Evolutionary conservation across 176 grass and related monocot species (phyloP).

Genomic region (Musa beccarii): DNA sequence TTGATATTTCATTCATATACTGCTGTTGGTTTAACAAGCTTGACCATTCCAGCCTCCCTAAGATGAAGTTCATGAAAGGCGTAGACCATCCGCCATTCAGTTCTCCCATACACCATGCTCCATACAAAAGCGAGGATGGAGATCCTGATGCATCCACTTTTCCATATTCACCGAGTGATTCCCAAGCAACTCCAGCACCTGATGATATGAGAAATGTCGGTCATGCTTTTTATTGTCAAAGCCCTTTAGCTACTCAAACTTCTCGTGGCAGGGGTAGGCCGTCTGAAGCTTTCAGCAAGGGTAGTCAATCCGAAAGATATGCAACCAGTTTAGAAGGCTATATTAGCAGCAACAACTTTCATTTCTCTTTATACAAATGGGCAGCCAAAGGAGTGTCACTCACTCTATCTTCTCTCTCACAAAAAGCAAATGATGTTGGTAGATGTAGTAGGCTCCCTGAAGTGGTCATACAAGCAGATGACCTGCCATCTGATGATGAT

Average conservation of each 20-base stretch:
- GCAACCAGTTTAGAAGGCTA: conserved; percentile 38
- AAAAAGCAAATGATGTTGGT: conserved; percentile 35
- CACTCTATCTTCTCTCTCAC: conserved; percentile 34
- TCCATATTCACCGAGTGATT: conserved; percentile 53
- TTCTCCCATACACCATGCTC: conserved; percentile 27
- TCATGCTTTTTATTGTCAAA: conserved; percentile 36
- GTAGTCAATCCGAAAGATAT: conserved; percentile 39
- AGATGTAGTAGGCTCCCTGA: conserved; percentile 49
- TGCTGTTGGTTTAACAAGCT: neutral
- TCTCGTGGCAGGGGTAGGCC: conserved; percentile 26
- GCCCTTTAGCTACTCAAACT: conserved; percentile 50
- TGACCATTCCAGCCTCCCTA: conserved; percentile 47
- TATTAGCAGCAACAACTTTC: conserved; percentile 42
- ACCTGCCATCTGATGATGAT: conserved; percentile 43
- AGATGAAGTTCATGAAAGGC: conserved; percentile 36
- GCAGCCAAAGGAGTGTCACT: conserved; percentile 66
- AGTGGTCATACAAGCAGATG: conserved; percentile 61
- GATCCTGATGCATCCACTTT: conserved; percentile 39
- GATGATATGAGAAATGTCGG: conserved; percentile 36
- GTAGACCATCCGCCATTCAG: conserved; percentile 28
- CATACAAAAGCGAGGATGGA: conserved; percentile 40
- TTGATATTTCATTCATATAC: neutral
- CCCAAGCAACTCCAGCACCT: conserved; percentile 13
- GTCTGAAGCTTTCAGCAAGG: conserved; percentile 27
- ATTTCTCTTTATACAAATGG: conserved; percentile 93